Conservation (phyloP, 768 basidiomycete genomes). For the Gymnopilus junonius region DNA sequence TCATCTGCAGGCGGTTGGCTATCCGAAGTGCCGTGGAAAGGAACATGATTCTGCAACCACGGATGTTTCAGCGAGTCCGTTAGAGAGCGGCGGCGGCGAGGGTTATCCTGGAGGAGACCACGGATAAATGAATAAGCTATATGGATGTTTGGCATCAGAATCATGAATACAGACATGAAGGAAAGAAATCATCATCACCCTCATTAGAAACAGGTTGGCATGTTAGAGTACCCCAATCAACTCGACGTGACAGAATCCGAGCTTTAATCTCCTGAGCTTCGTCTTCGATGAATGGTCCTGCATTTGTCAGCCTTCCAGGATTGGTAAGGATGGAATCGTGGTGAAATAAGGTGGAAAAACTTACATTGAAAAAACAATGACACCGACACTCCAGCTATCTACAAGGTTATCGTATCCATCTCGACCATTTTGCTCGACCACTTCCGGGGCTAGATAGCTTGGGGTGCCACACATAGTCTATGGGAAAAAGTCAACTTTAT, state of each 20-base stretch:
- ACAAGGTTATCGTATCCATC: conserved; percentile 88
- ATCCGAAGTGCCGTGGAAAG: conserved; percentile 26
- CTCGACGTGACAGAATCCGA: conserved; percentile 58
- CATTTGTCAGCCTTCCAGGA: conserved; percentile 62
- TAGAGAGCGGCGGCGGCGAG: conserved; percentile 71
- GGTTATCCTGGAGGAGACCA: conserved; percentile 66
- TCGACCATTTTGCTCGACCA: conserved; percentile 66
- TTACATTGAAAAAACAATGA: conserved; percentile 92
- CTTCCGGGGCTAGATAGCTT: conserved; percentile 91
- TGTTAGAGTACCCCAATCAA: conserved; percentile 64
- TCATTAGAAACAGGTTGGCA: conserved; percentile 41
- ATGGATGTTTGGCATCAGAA: conserved; percentile 8
- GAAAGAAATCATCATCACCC: conserved; percentile 42
- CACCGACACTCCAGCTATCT: conserved; percentile 96
- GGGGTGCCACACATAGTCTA: conserved; percentile 98
- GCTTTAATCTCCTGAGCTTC: conserved; percentile 64
- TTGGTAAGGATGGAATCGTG: conserved; percentile 11
- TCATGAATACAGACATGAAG: not conserved
- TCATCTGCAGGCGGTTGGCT: conserved; percentile 7
- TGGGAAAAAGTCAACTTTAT: conserved; percentile 4
- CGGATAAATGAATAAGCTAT: conserved; percentile 71
- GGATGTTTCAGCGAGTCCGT: conserved; percentile 69
- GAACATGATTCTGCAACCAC: conserved; percentile 62
- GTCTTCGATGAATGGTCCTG: conserved; percentile 82
- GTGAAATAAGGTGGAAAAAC: conserved; percentile 22